Percentiles rank a stretch among this genome's conserved stretches.
These are phyloP conservation scores for Cystoisospora suis DNA, from an alignment of 169 alveolate species.

Conservation along the genomic window DNA sequence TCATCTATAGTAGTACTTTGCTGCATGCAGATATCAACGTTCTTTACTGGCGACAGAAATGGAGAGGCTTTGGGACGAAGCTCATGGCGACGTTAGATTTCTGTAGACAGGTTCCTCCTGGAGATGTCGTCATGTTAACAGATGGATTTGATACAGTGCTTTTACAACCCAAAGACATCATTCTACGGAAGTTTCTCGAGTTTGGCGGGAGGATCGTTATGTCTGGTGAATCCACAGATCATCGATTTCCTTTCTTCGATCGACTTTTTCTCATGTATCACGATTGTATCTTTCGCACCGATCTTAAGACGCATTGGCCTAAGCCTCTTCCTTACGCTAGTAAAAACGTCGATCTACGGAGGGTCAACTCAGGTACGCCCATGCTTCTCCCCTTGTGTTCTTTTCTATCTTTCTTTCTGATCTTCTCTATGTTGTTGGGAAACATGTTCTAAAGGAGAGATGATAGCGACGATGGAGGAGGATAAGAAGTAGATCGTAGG, in stretches of 20 bases:
- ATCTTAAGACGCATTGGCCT: not conserved
- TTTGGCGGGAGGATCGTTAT: slow-evolving; percentile 41
- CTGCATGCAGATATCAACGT: not conserved
- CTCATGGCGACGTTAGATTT: not conserved
- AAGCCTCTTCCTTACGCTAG: slow-evolving; percentile 25
- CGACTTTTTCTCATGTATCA: slow-evolving; percentile 22
- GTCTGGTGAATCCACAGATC: slow-evolving; percentile 13
- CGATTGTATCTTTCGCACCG: slow-evolving; percentile 3
- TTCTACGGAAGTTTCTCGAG: slow-evolving; percentile 5
- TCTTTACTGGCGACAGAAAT: slow-evolving; percentile 44
- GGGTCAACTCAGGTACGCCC: slow-evolving; percentile 35
- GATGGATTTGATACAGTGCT: slow-evolving; percentile 41
- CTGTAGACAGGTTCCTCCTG: slow-evolving; percentile 21
- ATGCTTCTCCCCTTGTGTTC: not conserved
- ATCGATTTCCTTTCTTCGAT: not conserved
- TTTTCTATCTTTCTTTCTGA: not conserved
- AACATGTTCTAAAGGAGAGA: too few species aligned
- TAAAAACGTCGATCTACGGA: not conserved
- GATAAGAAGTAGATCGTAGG: too few species aligned
- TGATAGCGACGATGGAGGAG: too few species aligned
- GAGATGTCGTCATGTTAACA: slow-evolving; percentile 31
- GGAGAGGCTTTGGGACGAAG: slow-evolving; percentile 44
- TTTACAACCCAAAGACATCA: slow-evolving; percentile 32
- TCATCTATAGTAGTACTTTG: slow-evolving; percentile 17
- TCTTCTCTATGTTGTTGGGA: not conserved